Base-by-base conservation (phyloP, 1,284 basidiomycete species). In the Vanrija sp. region DNA sequence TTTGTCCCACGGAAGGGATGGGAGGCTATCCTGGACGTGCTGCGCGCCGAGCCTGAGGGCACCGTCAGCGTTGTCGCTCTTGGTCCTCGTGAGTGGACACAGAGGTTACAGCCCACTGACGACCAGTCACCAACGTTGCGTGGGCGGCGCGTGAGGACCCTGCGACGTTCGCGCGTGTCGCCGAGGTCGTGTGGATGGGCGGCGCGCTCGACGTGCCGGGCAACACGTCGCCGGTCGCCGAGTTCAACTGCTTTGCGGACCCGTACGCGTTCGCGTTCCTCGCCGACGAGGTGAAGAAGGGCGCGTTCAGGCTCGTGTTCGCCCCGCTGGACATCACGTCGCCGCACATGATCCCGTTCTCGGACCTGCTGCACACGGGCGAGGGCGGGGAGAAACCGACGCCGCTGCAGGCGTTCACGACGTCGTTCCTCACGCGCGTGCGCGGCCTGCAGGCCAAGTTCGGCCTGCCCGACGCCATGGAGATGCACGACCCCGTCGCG, bases 241-340 rank as follows among this genome's bases (percentile, higher is more conserved):
- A 95, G 85, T 97, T 81, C 82, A 97, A 97, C 78, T 92, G 89
- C 69, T 96, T 88, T 63, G 92, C 93, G 3, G 94, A 97, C 68
- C 91, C 94, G 2, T 91, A 82, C 67, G 91, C 93, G 1, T 89
- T 88, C 9, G 82, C 83, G 51, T 81, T 86, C 39, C 58, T 75
- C 6, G 40, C 76, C 38, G 57, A 63, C 8, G 71, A 63, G 6
- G 65, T 62, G 29, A 65, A 69, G 49, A 39, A 45, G 1, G 70
- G 70, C 19, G 44, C 47, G 18, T 70, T 76, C 61, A 52, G 85
- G 4, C 83, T 93, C 65, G 67, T 88, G 53, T 78, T 94, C 55
- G 78, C 87, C 46, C 86, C 92, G 2, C 78, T 94, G 51, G 89
- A 95, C 71, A 82, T 91, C 59, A 92, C 91, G 3, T 85, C 86